A percentile compares a stretch with the other conserved stretches of the same genome.
phyloP scores from a whole-genome alignment of 2,329 filamentous ascomycete genomes.

The Coniochaeta sp. region DNA sequence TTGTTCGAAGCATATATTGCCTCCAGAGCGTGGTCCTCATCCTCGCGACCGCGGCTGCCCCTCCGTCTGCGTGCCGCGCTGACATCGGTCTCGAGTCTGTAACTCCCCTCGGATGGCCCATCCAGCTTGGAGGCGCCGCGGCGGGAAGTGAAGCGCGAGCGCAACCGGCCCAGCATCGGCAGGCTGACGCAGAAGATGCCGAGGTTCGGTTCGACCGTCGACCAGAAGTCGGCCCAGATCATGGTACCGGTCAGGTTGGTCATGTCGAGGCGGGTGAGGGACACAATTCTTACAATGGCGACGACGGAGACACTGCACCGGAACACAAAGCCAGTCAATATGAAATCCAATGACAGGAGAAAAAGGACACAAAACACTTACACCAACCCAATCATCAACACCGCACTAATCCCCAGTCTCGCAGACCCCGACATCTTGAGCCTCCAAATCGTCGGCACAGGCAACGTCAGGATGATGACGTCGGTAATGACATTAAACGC shows the following conservation, averaged over 20 bases:
- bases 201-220: conserved; percentile 31
- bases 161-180: conserved; percentile 32
- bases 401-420: conserved; percentile 28
- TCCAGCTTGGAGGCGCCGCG: conserved; percentile 10
- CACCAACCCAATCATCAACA: conserved; percentile 28
- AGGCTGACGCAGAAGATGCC: conserved; percentile 34
- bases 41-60: conserved; percentile 2
- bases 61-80: no score
- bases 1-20: conserved; percentile 11
- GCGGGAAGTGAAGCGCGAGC: conserved; percentile 6
- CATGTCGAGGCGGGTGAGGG: conserved; percentile 29
- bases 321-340: no score
- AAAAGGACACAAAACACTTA: conserved; percentile 15
- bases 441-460: conserved; percentile 29
- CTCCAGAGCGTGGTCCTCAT: conserved; percentile 8
- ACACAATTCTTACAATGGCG: conserved; percentile 29
- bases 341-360: no score
- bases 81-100: conserved; percentile 9
- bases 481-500: conserved; percentile 30
- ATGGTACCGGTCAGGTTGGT: conserved; percentile 30
- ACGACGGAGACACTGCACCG: conserved; percentile 28
- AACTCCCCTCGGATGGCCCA: conserved; percentile 7
- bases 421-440: conserved; percentile 26
- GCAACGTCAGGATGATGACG: conserved; percentile 28
- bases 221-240: conserved; percentile 30